Evolutionary conservation across 805 yeast genomes (phyloP).

Genomic region (Barnettozyma sucrosica): DNA sequence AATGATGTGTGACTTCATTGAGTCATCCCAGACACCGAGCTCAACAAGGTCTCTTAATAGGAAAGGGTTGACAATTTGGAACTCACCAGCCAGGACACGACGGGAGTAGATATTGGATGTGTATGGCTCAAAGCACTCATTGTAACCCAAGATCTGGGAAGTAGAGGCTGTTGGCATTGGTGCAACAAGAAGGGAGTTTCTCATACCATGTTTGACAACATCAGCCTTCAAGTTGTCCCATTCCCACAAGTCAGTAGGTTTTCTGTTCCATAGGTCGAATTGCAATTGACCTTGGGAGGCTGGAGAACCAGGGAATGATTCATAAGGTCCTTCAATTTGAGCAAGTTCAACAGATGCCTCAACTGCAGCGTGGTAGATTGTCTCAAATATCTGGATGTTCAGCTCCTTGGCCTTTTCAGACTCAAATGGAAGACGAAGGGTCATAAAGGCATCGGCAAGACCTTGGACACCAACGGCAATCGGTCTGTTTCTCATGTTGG

Average conservation of each 20-base stretch:
- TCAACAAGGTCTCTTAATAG: constrained; percentile 75
- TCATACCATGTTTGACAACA: constrained; percentile 58
- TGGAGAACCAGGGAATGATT: constrained; percentile 78
- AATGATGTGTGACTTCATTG: constrained; percentile 72
- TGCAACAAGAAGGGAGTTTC: constrained; percentile 85
- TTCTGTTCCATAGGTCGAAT: constrained; percentile 78
- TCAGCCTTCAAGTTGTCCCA: constrained; percentile 69
- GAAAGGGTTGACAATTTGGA: constrained; percentile 86
- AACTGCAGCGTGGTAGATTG: constrained; percentile 89
- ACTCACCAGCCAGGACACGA: constrained; percentile 90
- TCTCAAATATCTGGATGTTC: constrained; percentile 86
- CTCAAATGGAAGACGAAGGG: constrained; percentile 79
- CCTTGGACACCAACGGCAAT: constrained; percentile 99
- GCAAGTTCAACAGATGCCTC: constrained; percentile 88
- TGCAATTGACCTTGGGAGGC: constrained; percentile 81
- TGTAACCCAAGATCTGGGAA: constrained; percentile 89
- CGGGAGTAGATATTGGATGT: constrained; percentile 90
- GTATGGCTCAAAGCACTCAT: constrained; percentile 93
- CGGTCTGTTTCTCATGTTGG: constrained; percentile 85
- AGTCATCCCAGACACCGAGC: constrained; percentile 76
- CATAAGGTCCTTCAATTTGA: constrained; percentile 58
- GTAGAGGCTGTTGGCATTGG: constrained; percentile 99
- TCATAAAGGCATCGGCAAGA: constrained; percentile 81
- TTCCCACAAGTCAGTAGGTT: constrained; percentile 79
- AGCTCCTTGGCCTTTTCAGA: constrained; percentile 69